Evolutionary conservation across 768 basidiomycete species (phyloP), one percentile per base, ranked within the genome.

Genomic region (Termitomyces sp.): DNA sequence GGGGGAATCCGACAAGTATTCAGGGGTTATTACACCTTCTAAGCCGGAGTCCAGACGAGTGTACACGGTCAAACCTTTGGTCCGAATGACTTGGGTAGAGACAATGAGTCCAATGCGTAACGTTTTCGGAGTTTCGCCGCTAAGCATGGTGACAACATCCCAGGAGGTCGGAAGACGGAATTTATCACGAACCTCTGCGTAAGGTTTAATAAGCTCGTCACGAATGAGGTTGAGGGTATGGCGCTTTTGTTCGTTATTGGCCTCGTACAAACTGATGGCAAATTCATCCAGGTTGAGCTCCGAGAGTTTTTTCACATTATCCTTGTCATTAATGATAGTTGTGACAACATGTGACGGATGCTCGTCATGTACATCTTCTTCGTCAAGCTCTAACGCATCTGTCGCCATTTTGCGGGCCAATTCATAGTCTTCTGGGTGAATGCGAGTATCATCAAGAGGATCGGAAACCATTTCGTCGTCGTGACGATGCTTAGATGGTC

Each of bases 321-420:
- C 87, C 28, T 72, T 76, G 68, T 96, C 92, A 43, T 84, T 79
- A 87, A 97, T 92, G 68, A 99, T 87, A 47, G 86, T 73, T 14
- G 83, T 81, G 46, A 99, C 93, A 8, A 92, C 88, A 63, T 89
- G 86, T 1, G 97, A 98, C 28, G 94, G 91, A 68, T 96, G 91
- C 65, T 90, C 86, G 62, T 92, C 92, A 56, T 91, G 90, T 35
- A 94, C 80, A 73, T 99, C 97, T 70, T 98, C 97, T 66, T 96
- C 94, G 63, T 99, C 97, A n/a, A 93, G 80, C 67, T 98, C 97
- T 14, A 98, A 81, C 5, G 96, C 94, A 71, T 98, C 94, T 20
- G 92, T 91, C 38, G 96, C 96, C 94, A 99, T 97, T 77, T 98
- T 98, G 36, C 93, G 87, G 3, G 97, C 96, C 40, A 98, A 80